A percentile compares a stretch with the other conserved stretches of the same genome.
phyloP scores from a whole-genome alignment of 2,329 filamentous ascomycete genomes.

The Chrysosphaeria jannelii region DNA sequence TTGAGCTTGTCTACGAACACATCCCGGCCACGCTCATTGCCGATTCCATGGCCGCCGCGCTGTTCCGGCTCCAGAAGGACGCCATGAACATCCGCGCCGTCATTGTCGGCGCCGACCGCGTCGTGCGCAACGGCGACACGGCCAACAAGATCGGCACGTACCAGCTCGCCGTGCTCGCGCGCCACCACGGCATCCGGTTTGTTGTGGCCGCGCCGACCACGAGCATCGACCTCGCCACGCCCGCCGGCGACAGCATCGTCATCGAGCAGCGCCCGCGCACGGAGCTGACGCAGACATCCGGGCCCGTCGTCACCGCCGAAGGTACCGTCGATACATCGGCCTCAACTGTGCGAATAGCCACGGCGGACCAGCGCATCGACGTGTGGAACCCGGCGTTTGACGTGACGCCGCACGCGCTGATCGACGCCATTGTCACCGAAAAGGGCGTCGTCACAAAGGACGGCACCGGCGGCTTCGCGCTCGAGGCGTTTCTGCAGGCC shows the following conservation, averaged over 20 bases:
- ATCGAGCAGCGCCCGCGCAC: constrained; percentile 65
- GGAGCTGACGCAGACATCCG: constrained; percentile 64
- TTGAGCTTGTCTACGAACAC: constrained; percentile 78
- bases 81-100: constrained; percentile 50
- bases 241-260: constrained; percentile 47
- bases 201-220: constrained; percentile 84
- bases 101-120: constrained; percentile 80
- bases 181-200: constrained; percentile 71
- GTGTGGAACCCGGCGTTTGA: constrained; percentile 98
- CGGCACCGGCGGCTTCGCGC: constrained; percentile 36
- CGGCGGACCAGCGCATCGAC: constrained; percentile 44
- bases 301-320: constrained; percentile 34
- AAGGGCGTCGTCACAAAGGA: constrained; percentile 62
- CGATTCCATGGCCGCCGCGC: constrained; percentile 81
- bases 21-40: constrained; percentile 83
- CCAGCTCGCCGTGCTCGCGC: constrained; percentile 65
- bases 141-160: constrained; percentile 98
- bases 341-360: constrained; percentile 39
- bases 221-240: constrained; percentile 64
- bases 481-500: constrained; percentile 7
- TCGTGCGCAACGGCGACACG: constrained; percentile 88
- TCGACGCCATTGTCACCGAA: constrained; percentile 87
- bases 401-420: constrained; percentile 63
- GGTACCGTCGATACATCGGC: constrained; percentile 29
- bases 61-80: constrained; percentile 34